Evolutionary conservation across 441 rosid species (phyloP).

Genomic region (Gossypium trilobum): DNA sequence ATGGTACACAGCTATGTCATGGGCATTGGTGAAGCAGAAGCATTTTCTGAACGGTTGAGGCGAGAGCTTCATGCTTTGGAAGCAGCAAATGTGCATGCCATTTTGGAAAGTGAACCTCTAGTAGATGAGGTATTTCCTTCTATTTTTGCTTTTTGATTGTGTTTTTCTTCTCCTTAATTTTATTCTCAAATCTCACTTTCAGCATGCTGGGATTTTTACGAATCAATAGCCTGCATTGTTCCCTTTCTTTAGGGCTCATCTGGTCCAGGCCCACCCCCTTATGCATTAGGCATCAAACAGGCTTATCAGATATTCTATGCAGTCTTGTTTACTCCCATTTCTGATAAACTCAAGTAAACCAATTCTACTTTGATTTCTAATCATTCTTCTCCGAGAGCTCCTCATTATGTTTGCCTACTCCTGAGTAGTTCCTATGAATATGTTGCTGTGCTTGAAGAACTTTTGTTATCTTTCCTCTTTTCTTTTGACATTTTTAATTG

Average conservation of each 20-base stretch:
- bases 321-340: background rate
- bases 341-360: background rate
- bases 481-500: background rate
- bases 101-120: constrained; percentile 90
- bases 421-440: background rate
- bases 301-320: background rate
- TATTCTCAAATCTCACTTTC: background rate
- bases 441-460: background rate
- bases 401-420: background rate
- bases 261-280: background rate
- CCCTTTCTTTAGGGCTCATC: background rate
- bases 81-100: constrained; percentile 99
- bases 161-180: constrained; percentile 9
- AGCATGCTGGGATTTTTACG: background rate
- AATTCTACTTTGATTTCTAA: background rate
- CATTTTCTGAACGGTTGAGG: constrained; percentile 95
- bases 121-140: constrained; percentile 63
- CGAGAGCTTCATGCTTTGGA: constrained; percentile 80
- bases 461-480: background rate
- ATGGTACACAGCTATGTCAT: constrained; percentile 71
- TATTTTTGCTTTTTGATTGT: constrained; percentile 1
- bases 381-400: background rate
- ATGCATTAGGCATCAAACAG: background rate
- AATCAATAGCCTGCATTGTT: background rate
- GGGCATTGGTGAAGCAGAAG: constrained; percentile 99